Percentiles rank a stretch among this genome's conserved stretches.
phyloP scores from a whole-genome alignment of 768 basidiomycete species.

The Udeniomyces megalosporus region DNA sequence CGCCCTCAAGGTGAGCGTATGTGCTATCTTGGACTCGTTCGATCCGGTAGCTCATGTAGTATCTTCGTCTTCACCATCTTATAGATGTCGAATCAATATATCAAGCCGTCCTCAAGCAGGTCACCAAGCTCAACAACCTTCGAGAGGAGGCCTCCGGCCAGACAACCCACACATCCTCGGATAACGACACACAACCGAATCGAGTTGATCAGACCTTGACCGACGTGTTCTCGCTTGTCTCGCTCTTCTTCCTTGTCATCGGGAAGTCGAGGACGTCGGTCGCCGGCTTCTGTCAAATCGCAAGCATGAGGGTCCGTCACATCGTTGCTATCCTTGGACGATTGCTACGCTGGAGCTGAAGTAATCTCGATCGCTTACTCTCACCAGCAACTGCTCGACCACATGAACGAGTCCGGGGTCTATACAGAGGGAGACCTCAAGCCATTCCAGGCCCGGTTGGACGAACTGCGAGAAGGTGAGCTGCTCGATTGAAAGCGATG shows the following conservation, averaged over 20 bases:
- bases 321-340: background rate
- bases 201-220: conserved; percentile 85
- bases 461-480: conserved; percentile 47
- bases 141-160: conserved; percentile 40
- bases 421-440: conserved; percentile 82
- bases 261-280: conserved; percentile 89
- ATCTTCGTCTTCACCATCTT: conserved; percentile 27
- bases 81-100: conserved; percentile 40
- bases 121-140: conserved; percentile 80
- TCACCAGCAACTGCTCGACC: conserved; percentile 79
- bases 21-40: too few species aligned
- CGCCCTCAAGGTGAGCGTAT: conserved; percentile 88
- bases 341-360: too few species aligned
- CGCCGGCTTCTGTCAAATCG: conserved; percentile 88
- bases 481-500: too few species aligned
- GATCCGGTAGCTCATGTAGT: too few species aligned
- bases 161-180: conserved; percentile 35
- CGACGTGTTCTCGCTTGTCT: conserved; percentile 88
- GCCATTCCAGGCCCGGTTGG: conserved; percentile 68
- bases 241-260: conserved; percentile 93
- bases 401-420: conserved; percentile 88
- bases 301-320: conserved; percentile 77
- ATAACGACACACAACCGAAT: conserved; percentile 35
- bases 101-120: conserved; percentile 84
- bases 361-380: too few species aligned